Evolutionary conservation across 2,329 filamentous ascomycete genomes (phyloP).

Genomic region (Juglanconis sp.): DNA sequence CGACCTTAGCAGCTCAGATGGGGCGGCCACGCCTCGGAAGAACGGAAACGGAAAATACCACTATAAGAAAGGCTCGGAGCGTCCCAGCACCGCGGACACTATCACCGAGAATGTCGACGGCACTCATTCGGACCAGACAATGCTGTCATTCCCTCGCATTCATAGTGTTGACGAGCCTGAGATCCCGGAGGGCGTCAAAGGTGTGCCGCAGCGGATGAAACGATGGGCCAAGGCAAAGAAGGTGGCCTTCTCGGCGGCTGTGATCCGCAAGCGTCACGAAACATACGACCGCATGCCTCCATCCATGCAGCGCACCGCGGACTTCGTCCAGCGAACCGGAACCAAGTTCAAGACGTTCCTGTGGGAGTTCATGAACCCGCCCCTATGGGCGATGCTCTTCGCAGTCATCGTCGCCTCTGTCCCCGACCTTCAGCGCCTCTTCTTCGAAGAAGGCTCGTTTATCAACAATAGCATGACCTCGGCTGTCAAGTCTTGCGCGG

Average conservation of each 20-base stretch:
- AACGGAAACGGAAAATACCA: constrained; percentile 26
- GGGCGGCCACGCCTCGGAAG: constrained; percentile 28
- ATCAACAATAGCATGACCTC: constrained; percentile 89
- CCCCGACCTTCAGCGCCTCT: constrained; percentile 74
- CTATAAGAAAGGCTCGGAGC: constrained; percentile 21
- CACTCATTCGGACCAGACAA: constrained; percentile 40
- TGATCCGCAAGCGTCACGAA: constrained; percentile 20
- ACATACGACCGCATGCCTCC: constrained; percentile 38
- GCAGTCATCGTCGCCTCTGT: constrained; percentile 90
- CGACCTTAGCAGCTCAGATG: constrained; percentile 9
- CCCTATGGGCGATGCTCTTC: constrained; percentile 92
- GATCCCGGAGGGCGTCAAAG: constrained; percentile 38
- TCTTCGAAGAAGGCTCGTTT: constrained; percentile 87
- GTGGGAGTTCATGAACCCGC: constrained; percentile 97
- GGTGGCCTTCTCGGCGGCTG: constrained; percentile 10
- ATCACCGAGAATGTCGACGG: constrained; percentile 20
- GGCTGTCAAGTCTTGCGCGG: constrained; percentile 78
- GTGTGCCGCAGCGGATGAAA: constrained; percentile 36
- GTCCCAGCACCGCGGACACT: constrained; percentile 14
- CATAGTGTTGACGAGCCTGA: constrained; percentile 40
- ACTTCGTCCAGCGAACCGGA: constrained; percentile 30
- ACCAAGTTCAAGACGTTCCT: constrained; percentile 59
- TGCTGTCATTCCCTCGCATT: constrained; percentile 61
- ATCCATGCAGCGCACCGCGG: constrained; percentile 36
- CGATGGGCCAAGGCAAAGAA: constrained; percentile 29